Conservation (phyloP, 352 stramenopile species). For the Globisporangium nunn region DNA sequence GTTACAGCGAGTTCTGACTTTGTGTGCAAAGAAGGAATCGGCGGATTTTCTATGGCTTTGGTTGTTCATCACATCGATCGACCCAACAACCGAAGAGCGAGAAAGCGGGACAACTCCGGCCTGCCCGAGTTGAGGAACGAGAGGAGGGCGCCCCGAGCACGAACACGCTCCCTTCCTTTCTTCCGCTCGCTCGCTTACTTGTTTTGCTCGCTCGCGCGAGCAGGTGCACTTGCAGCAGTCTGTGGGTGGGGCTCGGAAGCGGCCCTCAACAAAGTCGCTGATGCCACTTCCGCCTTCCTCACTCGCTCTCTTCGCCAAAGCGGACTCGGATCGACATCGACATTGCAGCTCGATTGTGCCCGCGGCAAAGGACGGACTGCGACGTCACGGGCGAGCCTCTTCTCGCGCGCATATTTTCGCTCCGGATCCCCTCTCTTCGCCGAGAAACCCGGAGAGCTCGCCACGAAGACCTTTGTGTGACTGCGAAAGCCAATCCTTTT, state of each 20-base stretch:
- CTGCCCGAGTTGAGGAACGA: not conserved
- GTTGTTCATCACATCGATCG: too few species aligned
- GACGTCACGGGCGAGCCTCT: not conserved
- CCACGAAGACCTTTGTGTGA: not conserved
- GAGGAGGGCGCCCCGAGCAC: not conserved
- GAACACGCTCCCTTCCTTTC: too few species aligned
- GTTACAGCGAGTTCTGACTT: not conserved
- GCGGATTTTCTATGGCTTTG: not conserved
- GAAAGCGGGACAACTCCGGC: not conserved
- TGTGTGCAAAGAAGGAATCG: conserved; percentile 1
- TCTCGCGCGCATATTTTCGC: not conserved
- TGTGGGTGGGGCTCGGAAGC: not conserved
- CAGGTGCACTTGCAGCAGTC: not conserved
- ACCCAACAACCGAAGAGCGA: not conserved
- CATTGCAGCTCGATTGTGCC: not conserved
- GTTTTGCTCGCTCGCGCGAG: not conserved
- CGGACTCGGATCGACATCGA: not conserved
- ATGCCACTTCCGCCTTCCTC: not conserved
- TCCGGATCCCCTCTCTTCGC: not conserved
- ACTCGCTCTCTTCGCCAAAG: not conserved
- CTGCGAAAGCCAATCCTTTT: not conserved
- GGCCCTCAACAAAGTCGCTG: not conserved
- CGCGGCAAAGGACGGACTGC: not conserved
- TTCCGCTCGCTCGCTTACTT: not conserved
- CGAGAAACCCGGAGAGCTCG: not conserved